Percentiles rank a stretch among this genome's conserved stretches.
phyloP scores from a whole-genome alignment of 108 stramenopile genomes.

The Conticribra weissflogii region DNA sequence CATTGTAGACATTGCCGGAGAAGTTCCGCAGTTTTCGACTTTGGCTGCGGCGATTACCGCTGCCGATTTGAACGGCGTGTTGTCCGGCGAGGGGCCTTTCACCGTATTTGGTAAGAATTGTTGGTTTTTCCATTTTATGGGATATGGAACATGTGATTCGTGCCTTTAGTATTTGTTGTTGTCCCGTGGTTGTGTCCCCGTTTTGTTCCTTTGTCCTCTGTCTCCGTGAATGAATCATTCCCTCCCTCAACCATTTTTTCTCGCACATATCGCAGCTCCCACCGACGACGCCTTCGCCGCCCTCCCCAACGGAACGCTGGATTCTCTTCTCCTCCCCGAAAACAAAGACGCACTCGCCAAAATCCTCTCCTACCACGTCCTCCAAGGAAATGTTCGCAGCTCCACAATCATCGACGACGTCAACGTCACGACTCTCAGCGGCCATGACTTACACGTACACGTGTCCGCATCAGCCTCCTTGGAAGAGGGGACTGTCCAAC shows the following conservation, averaged over 20 bases:
- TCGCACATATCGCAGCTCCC: slow-evolving; percentile 32
- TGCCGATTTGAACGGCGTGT: slow-evolving; percentile 41
- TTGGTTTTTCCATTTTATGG: background rate
- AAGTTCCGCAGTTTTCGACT: slow-evolving; percentile 35
- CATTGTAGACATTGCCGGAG: slow-evolving; percentile 47
- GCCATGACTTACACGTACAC: background rate
- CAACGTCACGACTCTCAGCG: slow-evolving; percentile 6
- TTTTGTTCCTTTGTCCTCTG: no score
- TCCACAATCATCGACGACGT: slow-evolving; percentile 11
- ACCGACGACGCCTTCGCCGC: slow-evolving; percentile 59
- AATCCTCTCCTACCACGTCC: slow-evolving; percentile 50
- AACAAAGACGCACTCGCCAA: slow-evolving; percentile 7
- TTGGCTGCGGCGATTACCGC: slow-evolving; percentile 35
- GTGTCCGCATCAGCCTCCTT: no score
- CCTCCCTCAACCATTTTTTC: background rate
- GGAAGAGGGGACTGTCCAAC: slow-evolving; percentile 6
- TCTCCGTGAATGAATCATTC: no score
- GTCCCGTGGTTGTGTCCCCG: no score
- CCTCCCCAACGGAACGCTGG: slow-evolving; percentile 30
- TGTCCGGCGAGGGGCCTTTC: slow-evolving; percentile 31
- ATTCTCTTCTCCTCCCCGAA: slow-evolving; percentile 22
- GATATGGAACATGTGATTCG: no score
- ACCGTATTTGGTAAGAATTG: slow-evolving; percentile 30
- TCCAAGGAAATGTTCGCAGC: slow-evolving; percentile 10
- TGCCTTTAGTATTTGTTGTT: background rate